Evolutionary conservation across 768 basidiomycete species (phyloP), one percentile per base, ranked within the genome.

Genomic region (Pulveroboletus sp.): DNA sequence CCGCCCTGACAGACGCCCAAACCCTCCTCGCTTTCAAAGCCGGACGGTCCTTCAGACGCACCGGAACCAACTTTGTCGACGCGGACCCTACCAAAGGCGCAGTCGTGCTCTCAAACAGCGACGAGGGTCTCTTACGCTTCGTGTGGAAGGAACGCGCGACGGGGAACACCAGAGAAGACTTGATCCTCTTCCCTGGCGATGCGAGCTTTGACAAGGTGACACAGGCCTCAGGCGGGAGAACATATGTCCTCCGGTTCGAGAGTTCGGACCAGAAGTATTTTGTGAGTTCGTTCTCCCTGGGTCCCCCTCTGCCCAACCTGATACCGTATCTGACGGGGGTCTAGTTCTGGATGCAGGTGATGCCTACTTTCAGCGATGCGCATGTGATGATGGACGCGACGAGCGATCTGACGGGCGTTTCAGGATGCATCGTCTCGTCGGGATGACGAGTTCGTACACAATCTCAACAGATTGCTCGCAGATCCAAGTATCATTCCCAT

Each of bases 221-320:
- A 2, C 81, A 90, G 60, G 78, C 85, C 9, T 62, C 71, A 0
- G 73, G 73, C 30, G 89, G 87, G 6, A 75, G 91, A 53, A 82
- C 86, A 5, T 91, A 89, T 58, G 89, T 94, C 54, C 84, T 95
- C 66, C 91, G 89, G 69, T 95, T 96, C 73, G 84, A 86, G 0
- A 92, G 89, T 18, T 94, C 92, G 12, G 80, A 91, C 64, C 88
- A 91, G 63, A 81, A 83, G 54, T 88, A 93, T 67, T 95, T 96
- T 67, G 93, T 94, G 62, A 68, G 83, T 75, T 15, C n/a, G 21
- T 21, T 2, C 3, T 21, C 21, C 21, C 21, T 21, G 2, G 21
- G 21, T 21, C 21, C 21, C 21, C 21, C 21, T 33, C 27, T 7
- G 31, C 1, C 5, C 35, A 21, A 3, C 7, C 12, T 24, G 27